These are phyloP conservation scores for Kluyveromyces aestuarii DNA, from an alignment of 805 yeast genomes.

Conservation along the genomic window DNA sequence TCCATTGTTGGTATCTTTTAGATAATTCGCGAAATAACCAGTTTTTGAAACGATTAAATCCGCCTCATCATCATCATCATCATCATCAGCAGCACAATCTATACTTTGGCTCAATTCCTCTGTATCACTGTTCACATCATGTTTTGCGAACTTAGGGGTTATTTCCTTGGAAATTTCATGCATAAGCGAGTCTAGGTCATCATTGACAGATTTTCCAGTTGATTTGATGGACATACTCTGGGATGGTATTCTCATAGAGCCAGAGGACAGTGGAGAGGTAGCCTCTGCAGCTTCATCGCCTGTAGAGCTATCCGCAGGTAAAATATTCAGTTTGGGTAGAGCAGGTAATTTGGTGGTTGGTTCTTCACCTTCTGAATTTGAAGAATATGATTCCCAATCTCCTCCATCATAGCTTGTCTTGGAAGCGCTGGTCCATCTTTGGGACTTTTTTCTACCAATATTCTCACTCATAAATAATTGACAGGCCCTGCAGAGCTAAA, in stretches of 20 bases:
- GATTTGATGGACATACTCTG: slow-evolving; percentile 7
- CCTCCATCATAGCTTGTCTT: slow-evolving; percentile 34
- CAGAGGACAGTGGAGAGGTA: not conserved
- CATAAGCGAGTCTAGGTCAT: slow-evolving; percentile 25
- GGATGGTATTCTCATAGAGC: not conserved
- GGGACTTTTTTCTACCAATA: slow-evolving; percentile 32
- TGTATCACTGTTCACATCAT: not conserved
- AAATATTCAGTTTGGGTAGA: slow-evolving; percentile 3
- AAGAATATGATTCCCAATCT: slow-evolving; percentile 28
- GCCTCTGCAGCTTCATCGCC: slow-evolving; percentile 4
- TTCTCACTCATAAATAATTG: slow-evolving; percentile 11
- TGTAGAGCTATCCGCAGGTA: slow-evolving; percentile 4
- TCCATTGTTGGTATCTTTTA: not conserved
- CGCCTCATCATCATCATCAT: slow-evolving; percentile 6
- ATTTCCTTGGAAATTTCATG: slow-evolving; percentile 25
- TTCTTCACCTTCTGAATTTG: slow-evolving; percentile 2
- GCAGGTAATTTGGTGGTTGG: not conserved
- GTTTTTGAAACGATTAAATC: slow-evolving; percentile 14
- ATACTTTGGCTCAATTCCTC: slow-evolving; percentile 1
- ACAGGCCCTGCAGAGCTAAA: not conserved
- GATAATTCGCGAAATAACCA: slow-evolving; percentile 14
- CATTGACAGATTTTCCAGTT: slow-evolving; percentile 11
- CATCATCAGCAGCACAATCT: slow-evolving; percentile 3
- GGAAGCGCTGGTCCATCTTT: slow-evolving; percentile 35
- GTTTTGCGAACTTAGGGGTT: slow-evolving; percentile 13